phyloP scores from a whole-genome alignment of 768 basidiomycete genomes.

The Kwoniella pini region DNA sequence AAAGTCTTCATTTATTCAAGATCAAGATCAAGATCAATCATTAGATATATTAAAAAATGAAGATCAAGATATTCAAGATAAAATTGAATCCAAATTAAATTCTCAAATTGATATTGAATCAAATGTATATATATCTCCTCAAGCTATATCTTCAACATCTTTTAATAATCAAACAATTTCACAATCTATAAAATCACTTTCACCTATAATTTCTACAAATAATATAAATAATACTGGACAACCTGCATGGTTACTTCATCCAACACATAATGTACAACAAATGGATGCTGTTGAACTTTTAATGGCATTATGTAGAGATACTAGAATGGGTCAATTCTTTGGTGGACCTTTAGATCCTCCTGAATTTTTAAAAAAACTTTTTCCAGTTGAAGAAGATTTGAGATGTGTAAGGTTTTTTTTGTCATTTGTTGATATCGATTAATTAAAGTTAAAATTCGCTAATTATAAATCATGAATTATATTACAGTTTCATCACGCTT shows the following conservation, averaged over 20 bases:
- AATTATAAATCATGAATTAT: too few relatives aligned
- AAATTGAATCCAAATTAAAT: too few relatives aligned
- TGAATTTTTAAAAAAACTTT: constrained; percentile 25
- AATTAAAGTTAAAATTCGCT: too few relatives aligned
- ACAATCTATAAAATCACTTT: neutral
- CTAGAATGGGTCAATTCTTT: constrained; percentile 31
- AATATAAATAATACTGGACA: neutral
- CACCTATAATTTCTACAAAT: neutral
- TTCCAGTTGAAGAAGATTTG: constrained; percentile 20
- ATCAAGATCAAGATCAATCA: neutral
- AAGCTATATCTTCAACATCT: neutral
- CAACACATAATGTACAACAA: constrained; percentile 9
- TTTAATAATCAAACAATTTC: neutral
- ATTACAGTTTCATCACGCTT: constrained; percentile 22
- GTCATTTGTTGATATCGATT: too few relatives aligned
- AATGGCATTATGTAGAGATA: constrained; percentile 30
- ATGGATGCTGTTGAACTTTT: constrained; percentile 29
- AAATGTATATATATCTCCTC: too few relatives aligned
- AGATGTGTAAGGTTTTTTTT: constrained; percentile 16
- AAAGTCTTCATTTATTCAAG: neutral
- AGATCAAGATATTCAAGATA: too few relatives aligned
- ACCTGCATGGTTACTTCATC: neutral
- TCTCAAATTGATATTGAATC: too few relatives aligned
- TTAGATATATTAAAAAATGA: neutral
- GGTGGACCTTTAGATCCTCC: constrained; percentile 29